These are phyloP conservation scores for Cladosporium halotolerans DNA, from an alignment of 2,329 filamentous ascomycete genomes.

Conservation along the genomic window DNA sequence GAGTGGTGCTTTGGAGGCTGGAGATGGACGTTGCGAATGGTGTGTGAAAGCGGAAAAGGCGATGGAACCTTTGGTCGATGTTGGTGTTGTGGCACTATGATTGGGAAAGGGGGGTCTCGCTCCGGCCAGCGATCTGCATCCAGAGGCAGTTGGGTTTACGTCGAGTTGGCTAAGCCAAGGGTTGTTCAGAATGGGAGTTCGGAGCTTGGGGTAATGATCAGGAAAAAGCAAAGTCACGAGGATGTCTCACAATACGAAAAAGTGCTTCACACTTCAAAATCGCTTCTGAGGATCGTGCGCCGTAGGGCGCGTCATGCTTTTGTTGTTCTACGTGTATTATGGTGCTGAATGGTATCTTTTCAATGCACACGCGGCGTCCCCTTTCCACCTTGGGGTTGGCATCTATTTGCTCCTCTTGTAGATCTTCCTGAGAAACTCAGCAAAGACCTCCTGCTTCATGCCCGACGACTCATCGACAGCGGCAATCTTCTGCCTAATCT, in stretches of 20 bases:
- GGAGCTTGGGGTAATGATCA: too few species aligned
- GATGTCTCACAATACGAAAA: too few species aligned
- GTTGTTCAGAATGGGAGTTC: too few species aligned
- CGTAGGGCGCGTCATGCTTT: background rate
- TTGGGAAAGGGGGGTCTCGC: too few species aligned
- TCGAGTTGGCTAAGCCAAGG: too few species aligned
- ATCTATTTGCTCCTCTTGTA: conserved; percentile 93
- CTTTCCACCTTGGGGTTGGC: background rate
- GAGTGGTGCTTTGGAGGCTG: background rate
- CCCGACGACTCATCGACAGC: conserved; percentile 79
- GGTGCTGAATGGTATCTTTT: background rate
- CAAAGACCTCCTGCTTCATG: conserved; percentile 83
- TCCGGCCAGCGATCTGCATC: too few species aligned
- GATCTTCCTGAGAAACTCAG: conserved; percentile 88
- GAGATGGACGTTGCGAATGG: background rate
- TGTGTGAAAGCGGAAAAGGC: background rate
- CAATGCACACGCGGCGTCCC: background rate
- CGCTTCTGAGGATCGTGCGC: too few species aligned
- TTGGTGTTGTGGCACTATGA: conserved; percentile 1
- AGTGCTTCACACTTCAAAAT: too few species aligned
- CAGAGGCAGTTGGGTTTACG: too few species aligned
- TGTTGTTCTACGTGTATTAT: background rate
- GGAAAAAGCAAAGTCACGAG: too few species aligned
- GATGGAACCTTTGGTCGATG: background rate
- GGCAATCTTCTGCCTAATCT: conserved; percentile 69